A percentile compares a stretch with the other conserved stretches of the same genome.
These are phyloP conservation scores for Leishmania aethiopica DNA, from an alignment of 208 protist species.

Conservation along the genomic window DNA sequence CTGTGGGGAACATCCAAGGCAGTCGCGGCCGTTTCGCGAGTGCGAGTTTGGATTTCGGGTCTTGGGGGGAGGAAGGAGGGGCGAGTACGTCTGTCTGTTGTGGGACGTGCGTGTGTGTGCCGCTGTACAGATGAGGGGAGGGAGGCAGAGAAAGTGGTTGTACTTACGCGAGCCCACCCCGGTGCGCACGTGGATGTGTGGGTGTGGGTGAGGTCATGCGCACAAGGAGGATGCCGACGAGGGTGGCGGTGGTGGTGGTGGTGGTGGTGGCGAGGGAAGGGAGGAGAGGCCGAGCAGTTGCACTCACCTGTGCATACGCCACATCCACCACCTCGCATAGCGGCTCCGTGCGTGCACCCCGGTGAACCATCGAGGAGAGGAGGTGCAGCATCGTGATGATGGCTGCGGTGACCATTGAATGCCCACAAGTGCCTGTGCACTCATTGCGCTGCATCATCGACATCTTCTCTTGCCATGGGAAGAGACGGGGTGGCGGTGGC, in stretches of 20 bases:
- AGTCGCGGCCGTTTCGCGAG: neutral
- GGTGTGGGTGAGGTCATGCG: neutral
- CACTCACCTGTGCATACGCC: neutral
- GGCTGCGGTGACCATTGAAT: neutral
- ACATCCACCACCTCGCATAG: neutral
- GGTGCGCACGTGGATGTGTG: neutral
- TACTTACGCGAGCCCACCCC: neutral
- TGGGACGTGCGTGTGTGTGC: neutral
- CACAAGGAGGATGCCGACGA: constrained; percentile 1
- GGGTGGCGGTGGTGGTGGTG: neutral
- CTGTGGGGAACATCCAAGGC: constrained; percentile 21
- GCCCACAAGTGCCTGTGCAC: neutral
- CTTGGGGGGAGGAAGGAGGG: neutral
- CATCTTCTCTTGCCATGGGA: too few species aligned
- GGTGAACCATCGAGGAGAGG: neutral
- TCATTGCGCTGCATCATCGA: neutral
- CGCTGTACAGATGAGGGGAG: neutral
- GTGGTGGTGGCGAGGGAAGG: neutral
- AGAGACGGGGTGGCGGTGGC: neutral
- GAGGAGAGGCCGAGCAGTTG: neutral
- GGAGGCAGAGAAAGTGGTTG: neutral
- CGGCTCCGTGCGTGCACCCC: neutral
- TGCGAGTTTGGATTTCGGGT: neutral
- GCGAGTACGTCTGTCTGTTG: neutral
- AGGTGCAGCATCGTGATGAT: neutral